Base-by-base conservation (phyloP, 164 flowering plant genomes). In the Berberis vulgaris region DNA sequence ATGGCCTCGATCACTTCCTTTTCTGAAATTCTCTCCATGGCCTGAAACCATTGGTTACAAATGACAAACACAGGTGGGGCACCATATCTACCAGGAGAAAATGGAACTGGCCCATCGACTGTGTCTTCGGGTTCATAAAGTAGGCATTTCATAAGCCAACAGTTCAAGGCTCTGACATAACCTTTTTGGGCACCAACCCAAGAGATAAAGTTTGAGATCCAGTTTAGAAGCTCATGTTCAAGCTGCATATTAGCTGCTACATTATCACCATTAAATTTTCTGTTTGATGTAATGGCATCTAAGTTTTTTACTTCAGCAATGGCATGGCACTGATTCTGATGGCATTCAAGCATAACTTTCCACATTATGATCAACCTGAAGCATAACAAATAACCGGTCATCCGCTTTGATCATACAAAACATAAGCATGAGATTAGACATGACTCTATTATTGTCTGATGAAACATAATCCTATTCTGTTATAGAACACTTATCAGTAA, bases 301-400 rank as follows among this genome's bases (percentile, higher is more conserved):
- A 82, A 68, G 67, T 39, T 71, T 69, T 72, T 77, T 46, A 79
- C 80, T 61, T 82, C 80, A 7, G 72, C 41, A 41, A 84, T 65
- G 5, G 68, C 73, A 61, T 70, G 79, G 62, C 62, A 73, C 69
- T 84, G 87, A 52, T 56, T 44, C 42, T 57, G 76, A 68, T 83
- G 87, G 67, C 85, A 82, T 60, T 84, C 83, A 45, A 75, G 71
- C 92, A 86, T 83, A 12, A 50, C 62, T 73, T 75, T 78, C 92
- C 92, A 86, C 92, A 86, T 86, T 54, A 57, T 65, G 5, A 63
- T 40, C 40, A 84, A 75, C 69, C 92, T 86, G 75, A 49, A 72
- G 52, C 11, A 59, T 13, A 56, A 13, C 49, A 60, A 43, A 9
- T 52, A 10, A 52, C n/a, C 3, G n/a, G 8, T 46, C 5, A 46